These are phyloP conservation scores for Filobasidium uniguttulatum DNA, from an alignment of 1,284 basidiomycete genomes.

Conservation along the genomic window DNA sequence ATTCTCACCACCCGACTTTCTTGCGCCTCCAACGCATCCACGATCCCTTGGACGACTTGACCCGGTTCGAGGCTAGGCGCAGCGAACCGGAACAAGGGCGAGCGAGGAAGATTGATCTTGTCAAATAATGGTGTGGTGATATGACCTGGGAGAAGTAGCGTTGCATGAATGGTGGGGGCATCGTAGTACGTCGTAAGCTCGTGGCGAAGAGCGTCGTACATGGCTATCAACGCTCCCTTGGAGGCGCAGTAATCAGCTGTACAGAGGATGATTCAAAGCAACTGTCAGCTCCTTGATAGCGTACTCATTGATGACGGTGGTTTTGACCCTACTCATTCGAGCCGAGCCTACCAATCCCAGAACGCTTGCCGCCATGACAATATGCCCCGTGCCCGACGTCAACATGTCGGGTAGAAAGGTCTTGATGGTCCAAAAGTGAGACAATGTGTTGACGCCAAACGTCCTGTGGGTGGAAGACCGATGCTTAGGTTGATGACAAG, in stretches of 20 bases:
- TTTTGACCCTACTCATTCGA: constrained; percentile 54
- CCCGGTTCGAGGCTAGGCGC: constrained; percentile 59
- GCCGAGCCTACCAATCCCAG: constrained; percentile 60
- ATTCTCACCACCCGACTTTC: constrained; percentile 55
- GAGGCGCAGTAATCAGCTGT: constrained; percentile 75
- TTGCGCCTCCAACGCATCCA: constrained; percentile 60
- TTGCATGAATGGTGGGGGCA: constrained; percentile 60
- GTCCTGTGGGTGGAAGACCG: constrained; percentile 46
- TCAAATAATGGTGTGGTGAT: constrained; percentile 61
- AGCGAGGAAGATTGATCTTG: constrained; percentile 43
- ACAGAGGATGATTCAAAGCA: constrained; percentile 1
- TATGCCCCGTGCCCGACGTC: constrained; percentile 59
- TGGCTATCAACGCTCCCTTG: constrained; percentile 62
- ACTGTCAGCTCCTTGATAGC: neutral
- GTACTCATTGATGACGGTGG: neutral
- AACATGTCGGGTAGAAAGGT: constrained; percentile 89
- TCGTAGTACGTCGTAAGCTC: constrained; percentile 59
- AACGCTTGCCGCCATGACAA: constrained; percentile 73
- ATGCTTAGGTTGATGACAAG: neutral
- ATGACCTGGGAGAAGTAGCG: constrained; percentile 63
- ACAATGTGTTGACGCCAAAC: constrained; percentile 72
- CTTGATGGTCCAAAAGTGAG: constrained; percentile 81
- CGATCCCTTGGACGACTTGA: constrained; percentile 62
- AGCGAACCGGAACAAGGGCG: constrained; percentile 51
- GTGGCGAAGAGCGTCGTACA: constrained; percentile 66